phyloP scores from a whole-genome alignment of 73 alveolate species.

The Paramecium biaurelia region DNA sequence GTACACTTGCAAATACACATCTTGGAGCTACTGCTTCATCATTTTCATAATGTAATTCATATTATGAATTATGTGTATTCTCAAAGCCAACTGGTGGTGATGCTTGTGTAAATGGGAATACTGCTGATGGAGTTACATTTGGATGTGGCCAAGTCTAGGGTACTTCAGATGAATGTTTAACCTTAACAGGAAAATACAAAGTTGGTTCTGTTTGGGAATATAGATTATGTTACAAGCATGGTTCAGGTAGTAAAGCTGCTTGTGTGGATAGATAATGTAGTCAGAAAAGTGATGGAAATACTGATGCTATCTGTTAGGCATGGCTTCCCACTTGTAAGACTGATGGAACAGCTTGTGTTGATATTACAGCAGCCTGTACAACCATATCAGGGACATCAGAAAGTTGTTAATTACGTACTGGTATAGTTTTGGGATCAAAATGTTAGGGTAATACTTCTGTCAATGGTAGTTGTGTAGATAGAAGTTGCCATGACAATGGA shows the following conservation, averaged over 20 bases:
- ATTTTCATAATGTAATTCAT: not conserved
- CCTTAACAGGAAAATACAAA: not conserved
- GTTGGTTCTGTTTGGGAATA: not conserved
- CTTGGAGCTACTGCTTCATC: not conserved
- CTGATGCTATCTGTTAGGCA: not conserved
- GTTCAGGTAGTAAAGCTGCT: not conserved
- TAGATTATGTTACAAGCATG: not conserved
- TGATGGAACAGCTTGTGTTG: not conserved
- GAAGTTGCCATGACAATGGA: not conserved
- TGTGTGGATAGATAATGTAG: not conserved
- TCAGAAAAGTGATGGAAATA: not conserved
- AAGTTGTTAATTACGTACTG: not conserved
- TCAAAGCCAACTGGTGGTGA: not conserved
- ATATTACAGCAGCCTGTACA: not conserved
- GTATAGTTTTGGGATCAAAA: not conserved
- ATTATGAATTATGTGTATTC: not conserved
- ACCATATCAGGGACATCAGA: not conserved
- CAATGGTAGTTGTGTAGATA: not conserved
- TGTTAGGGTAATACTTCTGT: not conserved
- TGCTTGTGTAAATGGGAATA: not conserved
- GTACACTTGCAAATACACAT: not conserved
- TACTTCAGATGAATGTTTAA: not conserved
- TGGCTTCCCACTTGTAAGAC: slow-evolving; percentile 18
- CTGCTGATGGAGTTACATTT: not conserved
- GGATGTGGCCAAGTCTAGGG: not conserved